Percentiles rank a stretch among this genome's conserved stretches.
These are phyloP conservation scores for Diversispora eburnea DNA, from an alignment of 192 early-diverging fungal species.

Conservation along the genomic window DNA sequence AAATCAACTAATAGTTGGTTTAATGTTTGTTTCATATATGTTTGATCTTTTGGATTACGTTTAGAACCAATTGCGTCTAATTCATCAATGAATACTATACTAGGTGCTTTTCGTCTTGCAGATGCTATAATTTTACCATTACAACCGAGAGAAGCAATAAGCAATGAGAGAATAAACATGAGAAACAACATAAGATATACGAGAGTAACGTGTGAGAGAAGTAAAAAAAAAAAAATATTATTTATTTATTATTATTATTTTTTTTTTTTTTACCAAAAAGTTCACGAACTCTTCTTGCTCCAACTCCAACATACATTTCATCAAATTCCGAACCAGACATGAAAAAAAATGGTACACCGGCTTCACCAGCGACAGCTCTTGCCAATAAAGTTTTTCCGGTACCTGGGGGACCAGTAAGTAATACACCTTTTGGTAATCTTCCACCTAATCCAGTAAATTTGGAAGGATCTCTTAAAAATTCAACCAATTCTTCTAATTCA, in stretches of 20 bases:
- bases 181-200: background rate
- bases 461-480: constrained; percentile 89
- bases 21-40: constrained; percentile 96
- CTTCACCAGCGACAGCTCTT: constrained; percentile 95
- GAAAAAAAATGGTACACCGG: constrained; percentile 97
- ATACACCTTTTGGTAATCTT: constrained; percentile 89
- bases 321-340: constrained; percentile 99
- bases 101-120: constrained; percentile 72
- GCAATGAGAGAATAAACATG: background rate
- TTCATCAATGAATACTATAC: constrained; percentile 99
- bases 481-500: constrained; percentile 94
- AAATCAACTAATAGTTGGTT: constrained; percentile 99
- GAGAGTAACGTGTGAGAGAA: background rate
- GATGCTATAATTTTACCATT: constrained; percentile 45
- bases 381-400: constrained; percentile 98
- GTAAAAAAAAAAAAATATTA: background rate
- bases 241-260: too few species aligned
- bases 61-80: constrained; percentile 97
- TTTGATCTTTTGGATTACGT: constrained; percentile 89
- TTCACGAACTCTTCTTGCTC: constrained; percentile 81
- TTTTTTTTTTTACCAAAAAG: constrained; percentile 58
- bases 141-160: background rate
- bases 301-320: constrained; percentile 98
- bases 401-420: constrained; percentile 88
- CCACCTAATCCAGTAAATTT: constrained; percentile 92